Conservation (phyloP, 2,329 filamentous ascomycete species). For the Echinosphaeria canescens region DNA sequence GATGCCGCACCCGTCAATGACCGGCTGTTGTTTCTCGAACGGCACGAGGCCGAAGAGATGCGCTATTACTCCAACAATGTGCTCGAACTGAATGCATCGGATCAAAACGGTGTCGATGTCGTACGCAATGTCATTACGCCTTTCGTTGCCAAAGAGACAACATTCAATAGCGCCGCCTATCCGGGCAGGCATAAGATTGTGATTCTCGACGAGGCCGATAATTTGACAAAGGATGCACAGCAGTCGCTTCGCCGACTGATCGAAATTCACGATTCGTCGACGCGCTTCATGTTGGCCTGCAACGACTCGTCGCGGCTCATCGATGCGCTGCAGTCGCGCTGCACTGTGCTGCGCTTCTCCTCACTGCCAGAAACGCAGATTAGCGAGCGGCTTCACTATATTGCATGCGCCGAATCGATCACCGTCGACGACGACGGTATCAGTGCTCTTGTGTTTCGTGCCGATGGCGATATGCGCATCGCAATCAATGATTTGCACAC, state of each 20-base stretch:
- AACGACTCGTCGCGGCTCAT: constrained; percentile 99
- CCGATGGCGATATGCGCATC: constrained; percentile 96
- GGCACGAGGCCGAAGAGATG: too few relatives aligned
- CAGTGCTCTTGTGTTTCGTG: constrained; percentile 89
- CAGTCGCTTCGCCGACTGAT: constrained; percentile 89
- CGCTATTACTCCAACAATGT: background rate
- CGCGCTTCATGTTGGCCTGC: constrained; percentile 92
- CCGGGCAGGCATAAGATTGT: constrained; percentile 85
- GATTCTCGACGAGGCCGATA: constrained; percentile 94
- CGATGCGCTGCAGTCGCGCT: constrained; percentile 92
- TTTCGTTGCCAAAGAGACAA: constrained; percentile 98
- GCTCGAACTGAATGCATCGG: constrained; percentile 1
- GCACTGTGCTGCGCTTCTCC: constrained; percentile 85
- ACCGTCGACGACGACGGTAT: constrained; percentile 83
- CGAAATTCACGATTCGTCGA: constrained; percentile 97
- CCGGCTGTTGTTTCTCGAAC: background rate
- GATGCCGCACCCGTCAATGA: constrained; percentile 9
- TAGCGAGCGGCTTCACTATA: constrained; percentile 75
- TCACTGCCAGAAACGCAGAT: constrained; percentile 84
- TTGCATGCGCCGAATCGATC: constrained; percentile 81
- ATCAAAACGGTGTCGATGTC: constrained; percentile 95
- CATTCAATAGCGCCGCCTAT: too few relatives aligned
- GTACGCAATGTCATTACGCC: constrained; percentile 95
- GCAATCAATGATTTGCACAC: constrained; percentile 97
- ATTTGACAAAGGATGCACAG: constrained; percentile 92